Conservation (phyloP, 495 filamentous ascomycete species). For the Penicillium silybi region DNA sequence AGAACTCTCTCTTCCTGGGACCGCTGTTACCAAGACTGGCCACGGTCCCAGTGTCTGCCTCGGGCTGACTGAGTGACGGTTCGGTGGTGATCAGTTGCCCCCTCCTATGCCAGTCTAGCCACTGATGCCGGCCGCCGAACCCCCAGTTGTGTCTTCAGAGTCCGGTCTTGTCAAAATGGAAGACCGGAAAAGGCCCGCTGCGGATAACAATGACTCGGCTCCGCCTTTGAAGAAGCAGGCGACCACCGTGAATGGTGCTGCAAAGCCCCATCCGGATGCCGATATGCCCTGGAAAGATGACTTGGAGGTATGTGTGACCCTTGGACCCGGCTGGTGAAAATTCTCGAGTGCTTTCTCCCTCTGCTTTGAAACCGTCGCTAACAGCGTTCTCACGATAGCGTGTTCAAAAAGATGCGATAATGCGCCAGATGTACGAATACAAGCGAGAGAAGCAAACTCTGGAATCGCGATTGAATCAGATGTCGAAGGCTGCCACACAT, state of each 20-base stretch:
- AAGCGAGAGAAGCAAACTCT: slow-evolving; percentile 80
- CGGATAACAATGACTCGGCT: slow-evolving; percentile 70
- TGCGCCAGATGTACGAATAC: slow-evolving; percentile 95
- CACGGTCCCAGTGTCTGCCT: slow-evolving; percentile 27
- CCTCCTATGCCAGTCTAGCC: slow-evolving; percentile 41
- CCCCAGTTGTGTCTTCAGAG: slow-evolving; percentile 64
- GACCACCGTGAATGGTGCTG: slow-evolving; percentile 65
- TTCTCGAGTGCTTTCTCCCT: background rate
- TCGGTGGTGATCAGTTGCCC: slow-evolving; percentile 36
- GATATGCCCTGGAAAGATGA: slow-evolving; percentile 84
- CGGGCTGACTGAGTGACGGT: slow-evolving; percentile 35
- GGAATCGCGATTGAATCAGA: slow-evolving; percentile 69
- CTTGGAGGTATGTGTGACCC: slow-evolving; percentile 67
- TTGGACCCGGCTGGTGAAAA: too few relatives aligned
- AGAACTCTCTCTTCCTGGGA: background rate
- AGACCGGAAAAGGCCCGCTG: slow-evolving; percentile 88
- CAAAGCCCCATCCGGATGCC: slow-evolving; percentile 67
- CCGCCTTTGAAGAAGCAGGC: slow-evolving; percentile 86
- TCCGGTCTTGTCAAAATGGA: slow-evolving; percentile 86
- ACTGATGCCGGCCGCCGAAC: slow-evolving; percentile 80
- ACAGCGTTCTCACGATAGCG: slow-evolving; percentile 50
- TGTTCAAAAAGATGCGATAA: slow-evolving; percentile 96
- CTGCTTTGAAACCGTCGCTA: background rate
- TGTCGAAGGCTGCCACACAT: slow-evolving; percentile 67
- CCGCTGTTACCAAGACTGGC: slow-evolving; percentile 24